These are phyloP conservation scores for Luffa acutangula DNA, from an alignment of 306 rosid genomes.

Conservation along the genomic window DNA sequence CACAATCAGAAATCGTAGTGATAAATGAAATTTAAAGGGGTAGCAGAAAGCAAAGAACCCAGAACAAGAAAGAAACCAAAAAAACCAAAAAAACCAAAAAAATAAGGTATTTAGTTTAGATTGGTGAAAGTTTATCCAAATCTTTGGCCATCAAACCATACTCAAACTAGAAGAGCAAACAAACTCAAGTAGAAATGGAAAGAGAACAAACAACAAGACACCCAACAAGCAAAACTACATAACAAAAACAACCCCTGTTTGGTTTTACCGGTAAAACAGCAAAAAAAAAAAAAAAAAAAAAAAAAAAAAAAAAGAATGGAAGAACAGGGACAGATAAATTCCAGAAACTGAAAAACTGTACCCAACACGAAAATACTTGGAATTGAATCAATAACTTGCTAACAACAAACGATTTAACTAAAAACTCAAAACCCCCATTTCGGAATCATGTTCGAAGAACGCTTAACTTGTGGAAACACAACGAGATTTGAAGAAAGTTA, in stretches of 20 bases:
- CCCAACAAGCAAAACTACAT: conserved; percentile 1
- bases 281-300: neutral
- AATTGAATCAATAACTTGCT: neutral
- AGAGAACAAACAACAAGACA: neutral
- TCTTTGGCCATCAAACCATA: neutral
- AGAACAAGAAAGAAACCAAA: neutral
- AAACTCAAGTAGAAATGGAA: neutral
- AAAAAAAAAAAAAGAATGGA: neutral
- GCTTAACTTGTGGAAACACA: neutral
- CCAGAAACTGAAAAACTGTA: neutral
- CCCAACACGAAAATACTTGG: neutral
- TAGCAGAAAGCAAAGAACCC: neutral
- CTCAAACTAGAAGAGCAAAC: neutral
- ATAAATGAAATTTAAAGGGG: neutral
- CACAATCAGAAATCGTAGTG: neutral
- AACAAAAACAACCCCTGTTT: neutral
- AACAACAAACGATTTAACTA: neutral
- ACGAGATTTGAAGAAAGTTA: neutral
- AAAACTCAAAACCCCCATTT: neutral
- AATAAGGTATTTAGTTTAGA: neutral
- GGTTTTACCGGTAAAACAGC: neutral
- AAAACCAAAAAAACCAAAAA: neutral
- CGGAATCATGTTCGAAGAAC: neutral
- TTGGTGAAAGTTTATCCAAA: neutral
- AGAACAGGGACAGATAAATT: neutral